Conservation (phyloP, 73 alveolate species). For the Tetrahymena elliotti region DNA sequence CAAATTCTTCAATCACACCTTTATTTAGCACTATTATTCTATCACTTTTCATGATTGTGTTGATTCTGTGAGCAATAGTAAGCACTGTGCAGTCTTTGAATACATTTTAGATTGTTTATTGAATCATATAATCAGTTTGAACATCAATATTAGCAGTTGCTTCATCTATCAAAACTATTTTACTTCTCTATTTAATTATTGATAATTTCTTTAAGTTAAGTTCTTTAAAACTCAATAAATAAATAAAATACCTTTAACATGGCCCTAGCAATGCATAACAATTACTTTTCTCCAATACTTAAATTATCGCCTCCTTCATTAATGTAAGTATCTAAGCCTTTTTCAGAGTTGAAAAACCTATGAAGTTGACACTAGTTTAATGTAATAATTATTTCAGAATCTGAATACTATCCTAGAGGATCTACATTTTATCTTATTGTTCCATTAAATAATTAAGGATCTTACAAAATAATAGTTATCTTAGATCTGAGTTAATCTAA, state of each 20-base stretch:
- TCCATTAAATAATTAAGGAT: constrained; percentile 74
- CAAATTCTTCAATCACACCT: constrained; percentile 40
- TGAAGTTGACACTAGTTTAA: constrained; percentile 43
- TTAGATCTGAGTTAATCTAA: constrained; percentile 65
- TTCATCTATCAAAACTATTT: constrained; percentile 81
- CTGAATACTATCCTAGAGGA: constrained; percentile 54
- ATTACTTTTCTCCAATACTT: constrained; percentile 72
- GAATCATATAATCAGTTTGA: constrained; percentile 68
- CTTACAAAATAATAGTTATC: constrained; percentile 83
- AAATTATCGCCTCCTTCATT: constrained; percentile 62
- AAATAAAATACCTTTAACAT: constrained; percentile 27
- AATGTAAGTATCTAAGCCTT: constrained; percentile 43
- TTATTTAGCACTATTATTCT: constrained; percentile 45
- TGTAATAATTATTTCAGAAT: constrained; percentile 42
- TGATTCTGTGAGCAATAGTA: constrained; percentile 72
- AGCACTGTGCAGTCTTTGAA: constrained; percentile 59
- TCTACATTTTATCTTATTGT: constrained; percentile 78
- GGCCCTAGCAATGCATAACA: constrained; percentile 74
- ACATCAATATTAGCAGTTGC: constrained; percentile 86
- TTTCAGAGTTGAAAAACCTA: constrained; percentile 14
- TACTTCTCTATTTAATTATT: neutral
- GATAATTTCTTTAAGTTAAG: neutral
- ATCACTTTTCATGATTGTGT: constrained; percentile 59
- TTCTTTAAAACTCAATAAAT: neutral
- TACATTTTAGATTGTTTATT: constrained; percentile 43